Percentiles rank a stretch among this genome's conserved stretches.
phyloP scores from a whole-genome alignment of 129 eudicot genomes.

The Ambrosia trifida region DNA sequence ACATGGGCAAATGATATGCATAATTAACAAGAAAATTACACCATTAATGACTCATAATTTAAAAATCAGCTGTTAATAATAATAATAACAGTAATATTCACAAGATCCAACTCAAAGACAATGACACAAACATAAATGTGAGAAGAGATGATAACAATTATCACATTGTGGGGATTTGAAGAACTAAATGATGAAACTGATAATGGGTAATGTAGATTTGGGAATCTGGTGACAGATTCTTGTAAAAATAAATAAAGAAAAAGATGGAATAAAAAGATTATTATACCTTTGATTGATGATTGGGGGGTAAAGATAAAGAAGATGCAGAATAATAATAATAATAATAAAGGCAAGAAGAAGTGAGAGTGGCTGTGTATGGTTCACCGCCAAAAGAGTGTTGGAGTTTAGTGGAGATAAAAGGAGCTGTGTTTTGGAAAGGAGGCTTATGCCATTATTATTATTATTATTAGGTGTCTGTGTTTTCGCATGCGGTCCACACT shows the following conservation, averaged over 20 bases:
- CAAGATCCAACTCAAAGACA: slow-evolving; percentile 22
- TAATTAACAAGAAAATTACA: slow-evolving; percentile 19
- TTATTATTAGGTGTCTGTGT: too few species aligned
- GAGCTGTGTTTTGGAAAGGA: background rate
- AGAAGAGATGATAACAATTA: background rate
- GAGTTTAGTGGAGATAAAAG: slow-evolving; percentile 26
- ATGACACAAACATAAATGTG: slow-evolving; percentile 21
- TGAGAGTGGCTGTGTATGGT: slow-evolving; percentile 10
- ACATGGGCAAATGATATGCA: background rate
- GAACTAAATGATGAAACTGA: slow-evolving; percentile 10
- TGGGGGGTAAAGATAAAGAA: slow-evolving; percentile 16
- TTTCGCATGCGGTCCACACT: too few species aligned
- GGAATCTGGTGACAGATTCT: slow-evolving; percentile 22
- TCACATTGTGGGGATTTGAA: slow-evolving; percentile 24
- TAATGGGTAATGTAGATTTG: slow-evolving; percentile 13
- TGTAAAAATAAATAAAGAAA: slow-evolving; percentile 18
- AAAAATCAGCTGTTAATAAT: slow-evolving; percentile 4
- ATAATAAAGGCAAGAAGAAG: background rate
- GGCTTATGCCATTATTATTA: background rate
- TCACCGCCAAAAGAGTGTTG: slow-evolving; percentile 35
- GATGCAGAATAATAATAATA: slow-evolving; percentile 1
- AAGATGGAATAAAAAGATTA: background rate
- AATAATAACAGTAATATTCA: slow-evolving; percentile 11
- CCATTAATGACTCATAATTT: slow-evolving; percentile 8
- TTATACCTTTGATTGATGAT: slow-evolving; percentile 28